These are phyloP conservation scores for Coemansia sp. DNA, from an alignment of 192 early-diverging fungal species.

Conservation along the genomic window DNA sequence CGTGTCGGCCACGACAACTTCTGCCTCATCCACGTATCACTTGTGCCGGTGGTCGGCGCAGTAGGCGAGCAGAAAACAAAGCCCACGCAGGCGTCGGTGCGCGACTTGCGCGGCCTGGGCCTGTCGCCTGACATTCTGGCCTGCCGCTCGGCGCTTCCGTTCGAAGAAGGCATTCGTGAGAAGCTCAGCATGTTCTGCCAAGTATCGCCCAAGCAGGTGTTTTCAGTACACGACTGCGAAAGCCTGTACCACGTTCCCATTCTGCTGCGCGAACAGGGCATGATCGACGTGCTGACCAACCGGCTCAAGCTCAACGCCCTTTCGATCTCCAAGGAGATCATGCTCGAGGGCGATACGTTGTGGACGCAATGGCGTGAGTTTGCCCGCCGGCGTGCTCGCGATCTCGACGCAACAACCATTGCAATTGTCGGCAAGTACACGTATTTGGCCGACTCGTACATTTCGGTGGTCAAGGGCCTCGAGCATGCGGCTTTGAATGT, in stretches of 20 bases:
- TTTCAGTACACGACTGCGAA: slow-evolving; percentile 95
- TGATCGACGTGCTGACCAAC: slow-evolving; percentile 78
- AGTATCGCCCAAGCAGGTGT: slow-evolving; percentile 86
- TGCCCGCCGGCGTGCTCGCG: slow-evolving; percentile 67
- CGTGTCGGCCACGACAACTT: slow-evolving; percentile 98
- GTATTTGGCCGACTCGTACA: slow-evolving; percentile 93
- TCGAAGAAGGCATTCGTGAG: slow-evolving; percentile 78
- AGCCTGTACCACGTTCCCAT: slow-evolving; percentile 97
- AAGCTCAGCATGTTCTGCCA: slow-evolving; percentile 99
- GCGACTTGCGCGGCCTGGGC: slow-evolving; percentile 92
- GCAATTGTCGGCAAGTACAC: slow-evolving; percentile 97
- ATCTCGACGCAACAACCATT: slow-evolving; percentile 82
- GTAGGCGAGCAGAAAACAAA: slow-evolving; percentile 99
- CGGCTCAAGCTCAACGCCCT: slow-evolving; percentile 72
- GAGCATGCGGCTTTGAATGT: slow-evolving; percentile 90
- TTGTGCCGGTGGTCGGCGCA: slow-evolving; percentile 94
- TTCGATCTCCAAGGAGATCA: slow-evolving; percentile 56
- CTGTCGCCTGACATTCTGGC: slow-evolving; percentile 95
- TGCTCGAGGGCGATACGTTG: slow-evolving; percentile 61
- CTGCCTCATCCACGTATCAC: slow-evolving; percentile 94
- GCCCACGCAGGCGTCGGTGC: slow-evolving; percentile 95
- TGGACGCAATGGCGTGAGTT: slow-evolving; percentile 88
- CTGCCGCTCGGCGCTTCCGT: slow-evolving; percentile 82
- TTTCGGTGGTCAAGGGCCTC: slow-evolving; percentile 93
- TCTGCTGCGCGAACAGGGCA: slow-evolving; percentile 81